Percentiles rank a stretch among this genome's conserved stretches.
Conservation (phyloP, 2,329 filamentous ascomycete species). For the Dactylellina drechsleri region DNA sequence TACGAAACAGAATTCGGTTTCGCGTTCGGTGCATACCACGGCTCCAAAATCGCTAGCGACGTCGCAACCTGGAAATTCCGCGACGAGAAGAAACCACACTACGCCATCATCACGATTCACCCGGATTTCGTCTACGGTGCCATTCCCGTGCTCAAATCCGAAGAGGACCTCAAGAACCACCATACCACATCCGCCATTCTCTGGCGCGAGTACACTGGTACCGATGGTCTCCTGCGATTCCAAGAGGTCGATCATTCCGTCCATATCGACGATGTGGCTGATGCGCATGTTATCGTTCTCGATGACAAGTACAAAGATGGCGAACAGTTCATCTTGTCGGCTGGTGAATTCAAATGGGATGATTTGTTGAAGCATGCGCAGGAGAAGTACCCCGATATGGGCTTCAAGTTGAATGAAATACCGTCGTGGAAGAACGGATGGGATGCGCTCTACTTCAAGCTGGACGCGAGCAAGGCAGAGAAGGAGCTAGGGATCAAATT, state of each 20-base stretch:
- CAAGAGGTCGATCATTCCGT: conserved; percentile 46
- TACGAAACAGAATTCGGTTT: conserved; percentile 33
- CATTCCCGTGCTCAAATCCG: conserved; percentile 33
- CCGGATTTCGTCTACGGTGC: conserved; percentile 48
- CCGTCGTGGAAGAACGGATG: conserved; percentile 40
- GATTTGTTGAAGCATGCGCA: conserved; percentile 40
- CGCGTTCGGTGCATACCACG: conserved; percentile 47
- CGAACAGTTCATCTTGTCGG: conserved; percentile 31
- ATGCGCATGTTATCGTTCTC: conserved; percentile 44
- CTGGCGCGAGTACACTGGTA: conserved; percentile 49
- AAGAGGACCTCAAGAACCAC: conserved; percentile 25
- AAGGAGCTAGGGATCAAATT: conserved; percentile 47
- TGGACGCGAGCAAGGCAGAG: conserved; percentile 49
- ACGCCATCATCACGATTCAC: conserved; percentile 38
- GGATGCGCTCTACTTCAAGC: conserved; percentile 21
- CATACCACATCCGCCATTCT: conserved; percentile 39
- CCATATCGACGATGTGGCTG: conserved; percentile 45
- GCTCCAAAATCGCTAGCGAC: conserved; percentile 44
- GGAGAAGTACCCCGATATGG: conserved; percentile 37
- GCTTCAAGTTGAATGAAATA: conserved; percentile 34
- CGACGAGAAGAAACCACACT: conserved; percentile 42
- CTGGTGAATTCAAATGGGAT: conserved; percentile 52
- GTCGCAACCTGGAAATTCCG: conserved; percentile 46
- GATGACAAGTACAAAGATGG: conserved; percentile 40
- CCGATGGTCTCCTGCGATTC: conserved; percentile 37